Base-by-base conservation (phyloP, 805 yeast genomes). In the Starmerella sirachaensis region DNA sequence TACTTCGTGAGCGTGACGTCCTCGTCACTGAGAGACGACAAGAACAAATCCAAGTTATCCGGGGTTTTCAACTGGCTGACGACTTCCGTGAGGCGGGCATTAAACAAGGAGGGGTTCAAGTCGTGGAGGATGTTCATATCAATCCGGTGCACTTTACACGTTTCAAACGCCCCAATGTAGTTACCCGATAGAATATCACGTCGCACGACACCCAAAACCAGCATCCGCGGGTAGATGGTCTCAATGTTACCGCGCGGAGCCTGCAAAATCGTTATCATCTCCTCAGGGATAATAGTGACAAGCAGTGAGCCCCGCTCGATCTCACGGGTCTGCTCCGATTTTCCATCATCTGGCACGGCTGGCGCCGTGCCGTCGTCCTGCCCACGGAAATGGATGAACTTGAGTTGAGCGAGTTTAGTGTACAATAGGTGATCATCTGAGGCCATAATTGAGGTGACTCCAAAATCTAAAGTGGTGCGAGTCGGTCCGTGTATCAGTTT, bases 171-270 rank as follows among this genome's bases (percentile, higher is more conserved):
- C n/a, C 66, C 66, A 32, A 61, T 63, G 52, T 78, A 91, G 24
- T 72, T 62, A 40, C 60, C 64, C 1, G 64, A 60, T 23, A 68
- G 64, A 43, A 91, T 83, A 47, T 69, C 68, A 23, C 69, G 65
- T 47, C 98, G 70, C 18, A 91, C 93, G 17, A 78, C 91, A 10
- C 81, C 70, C 27, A 91, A 62, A 3, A 88, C 93, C 79, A 91
- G 76, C 31, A 91, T 80, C 57, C 98, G 70, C 11, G 99, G 98
- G 52, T 74, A 77, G 14, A 91, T 80, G 0, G 97, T 85, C 58
- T 91, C 99, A 48, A 91, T 63, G 53, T 91, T 91, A 44, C 99
- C 99, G 56, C 99, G 72, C 42, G 93, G 93, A 4, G 95, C 95
- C 58, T 91, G 95, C 37, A 91, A 64, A 4, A 83, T 75, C 14